phyloP scores from a whole-genome alignment of 148 eudicot genomes.

The Fallopia convolvulus region DNA sequence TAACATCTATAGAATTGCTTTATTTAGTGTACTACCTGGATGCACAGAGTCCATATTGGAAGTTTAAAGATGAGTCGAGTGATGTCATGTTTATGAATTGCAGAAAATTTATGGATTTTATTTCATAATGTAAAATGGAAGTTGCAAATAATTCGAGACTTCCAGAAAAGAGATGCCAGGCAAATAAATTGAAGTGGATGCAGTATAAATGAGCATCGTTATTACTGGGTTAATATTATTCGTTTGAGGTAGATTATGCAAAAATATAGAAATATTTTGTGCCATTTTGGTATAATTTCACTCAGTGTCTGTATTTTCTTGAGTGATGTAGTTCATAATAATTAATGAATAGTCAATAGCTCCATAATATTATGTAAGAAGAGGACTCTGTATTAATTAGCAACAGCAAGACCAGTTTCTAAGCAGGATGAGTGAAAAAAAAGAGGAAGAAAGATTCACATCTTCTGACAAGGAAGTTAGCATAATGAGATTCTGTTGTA shows the following conservation, averaged over 20 bases:
- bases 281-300: background rate
- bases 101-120: background rate
- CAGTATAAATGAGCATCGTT: background rate
- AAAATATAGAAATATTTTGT: background rate
- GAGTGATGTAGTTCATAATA: background rate
- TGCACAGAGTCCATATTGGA: background rate
- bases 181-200: background rate
- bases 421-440: background rate
- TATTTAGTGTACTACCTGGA: background rate
- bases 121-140: background rate
- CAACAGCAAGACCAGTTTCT: background rate
- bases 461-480: background rate
- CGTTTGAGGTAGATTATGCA: background rate
- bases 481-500: background rate
- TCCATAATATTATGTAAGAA: background rate
- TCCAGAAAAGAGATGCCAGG: background rate
- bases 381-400: background rate
- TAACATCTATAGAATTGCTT: background rate
- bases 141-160: background rate
- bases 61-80: background rate
- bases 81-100: background rate
- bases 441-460: background rate
- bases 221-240: background rate
- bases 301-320: background rate
- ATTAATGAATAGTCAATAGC: background rate